Conservation (phyloP, 2,329 filamentous ascomycete genomes). For the Trichoderma sp. region DNA sequence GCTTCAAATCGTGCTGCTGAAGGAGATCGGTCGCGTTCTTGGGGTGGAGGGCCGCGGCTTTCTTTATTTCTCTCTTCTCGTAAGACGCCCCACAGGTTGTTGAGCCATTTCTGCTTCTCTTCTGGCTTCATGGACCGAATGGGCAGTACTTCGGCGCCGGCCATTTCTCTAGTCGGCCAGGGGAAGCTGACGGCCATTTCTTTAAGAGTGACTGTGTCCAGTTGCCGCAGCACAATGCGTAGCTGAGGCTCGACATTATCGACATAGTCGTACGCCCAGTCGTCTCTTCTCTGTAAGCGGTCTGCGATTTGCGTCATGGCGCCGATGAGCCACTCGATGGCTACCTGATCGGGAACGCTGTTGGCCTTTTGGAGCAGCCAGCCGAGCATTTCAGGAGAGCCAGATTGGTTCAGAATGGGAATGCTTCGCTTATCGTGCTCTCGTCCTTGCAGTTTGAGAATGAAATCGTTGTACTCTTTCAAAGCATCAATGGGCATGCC, state of each 20-base stretch:
- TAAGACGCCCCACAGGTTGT: slow-evolving; percentile 32
- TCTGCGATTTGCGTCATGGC: slow-evolving; percentile 35
- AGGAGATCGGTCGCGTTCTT: slow-evolving; percentile 10
- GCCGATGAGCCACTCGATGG: slow-evolving; percentile 35
- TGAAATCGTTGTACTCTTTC: slow-evolving; percentile 36
- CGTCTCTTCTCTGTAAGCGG: slow-evolving; percentile 30
- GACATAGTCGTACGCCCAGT: slow-evolving; percentile 32
- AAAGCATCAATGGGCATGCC: slow-evolving; percentile 32
- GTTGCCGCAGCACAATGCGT: slow-evolving; percentile 33
- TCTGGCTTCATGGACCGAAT: slow-evolving; percentile 36
- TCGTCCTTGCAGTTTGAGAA: slow-evolving; percentile 34
- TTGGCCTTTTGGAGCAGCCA: slow-evolving; percentile 35
- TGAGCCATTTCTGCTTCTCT: slow-evolving; percentile 36
- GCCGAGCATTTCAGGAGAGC: slow-evolving; percentile 34
- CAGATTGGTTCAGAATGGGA: slow-evolving; percentile 36
- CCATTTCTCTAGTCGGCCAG: slow-evolving; percentile 37
- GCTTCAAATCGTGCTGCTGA: slow-evolving; percentile 24
- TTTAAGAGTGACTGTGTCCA: slow-evolving; percentile 30
- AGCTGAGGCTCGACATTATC: slow-evolving; percentile 33
- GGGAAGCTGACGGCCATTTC: slow-evolving; percentile 39
- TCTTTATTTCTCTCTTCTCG: slow-evolving; percentile 25
- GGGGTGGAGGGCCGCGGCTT: background rate
- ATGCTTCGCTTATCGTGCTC: slow-evolving; percentile 39
- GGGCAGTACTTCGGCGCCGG: slow-evolving; percentile 35
- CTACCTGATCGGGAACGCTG: slow-evolving; percentile 33